Base-by-base conservation (phyloP, 345 rosid genomes). In the Rhizophora mangle region DNA sequence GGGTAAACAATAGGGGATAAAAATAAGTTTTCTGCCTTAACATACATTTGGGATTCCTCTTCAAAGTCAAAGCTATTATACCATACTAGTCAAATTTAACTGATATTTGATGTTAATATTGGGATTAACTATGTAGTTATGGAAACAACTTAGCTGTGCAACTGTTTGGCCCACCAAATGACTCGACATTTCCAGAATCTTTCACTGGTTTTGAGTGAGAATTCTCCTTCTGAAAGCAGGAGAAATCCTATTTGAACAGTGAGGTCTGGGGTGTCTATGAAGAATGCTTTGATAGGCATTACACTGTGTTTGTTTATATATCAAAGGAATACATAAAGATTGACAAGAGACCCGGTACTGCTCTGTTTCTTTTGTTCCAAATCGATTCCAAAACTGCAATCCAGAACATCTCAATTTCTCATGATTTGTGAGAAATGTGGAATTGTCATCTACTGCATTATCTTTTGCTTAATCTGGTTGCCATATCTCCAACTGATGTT, bases 401-500 rank as follows among this genome's bases (percentile, higher is more conserved):
- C 22, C 47, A 20, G 34, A 66, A 53, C 26, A 26, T 52, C 59
- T 55, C 15, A 56, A 24, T 56, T 27, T 21, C 22, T 55, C 6
- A 8, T 22, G 29, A 47, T 56, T 24, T 22, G 34, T n/a, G 20
- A 74, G 60, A 34, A 60, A 37, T 60, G 58, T 55, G 52, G 47
- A 64, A 65, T 65, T 10, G 27, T 62, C 6, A 27, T 66, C 24
- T 47, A 27, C 16, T 49, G 46, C 66, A 37, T 72, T 51, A 46
- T 65, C 29, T 67, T 18, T 31, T 68, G 47, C 29, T 79, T 36
- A 43, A 59, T 64, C 64, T 61, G 58, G 57, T 43, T 67, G 11
- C 10, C 6, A 5, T 32, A 19, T 30, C 20, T 60, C n/a, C 5
- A 3, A 3, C 21, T 15, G 9, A 39, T 64, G 29, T 52, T 53